Base-by-base conservation (phyloP, 2,329 filamentous ascomycete species). In the Ploettnerulaceae sp. region DNA sequence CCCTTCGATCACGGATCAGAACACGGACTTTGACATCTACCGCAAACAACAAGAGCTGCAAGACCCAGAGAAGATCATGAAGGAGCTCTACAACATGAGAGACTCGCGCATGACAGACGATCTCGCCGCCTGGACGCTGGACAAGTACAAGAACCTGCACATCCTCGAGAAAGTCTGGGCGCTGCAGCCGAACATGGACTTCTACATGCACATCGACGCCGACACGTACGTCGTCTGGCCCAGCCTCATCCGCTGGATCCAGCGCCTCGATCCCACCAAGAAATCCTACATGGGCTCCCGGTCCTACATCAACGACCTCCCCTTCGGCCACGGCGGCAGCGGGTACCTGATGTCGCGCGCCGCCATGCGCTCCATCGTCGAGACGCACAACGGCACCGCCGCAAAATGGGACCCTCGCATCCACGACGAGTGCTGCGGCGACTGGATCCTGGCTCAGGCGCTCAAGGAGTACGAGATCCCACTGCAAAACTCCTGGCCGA, bases 71-170 rank as follows among this genome's bases (percentile, higher is more conserved):
- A 68, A 70, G 55, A 67, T 71, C 31, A 72, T 73, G 51, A 69
- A 68, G 52, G 65, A 60, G 9, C 40, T 56, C 2, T 38, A 25
- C 21, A 45, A 33, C 3, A 29, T 40, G 12, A 52, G 41, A 33
- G 39, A 43, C 22, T 29, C 48, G 6, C 63, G 66, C 31, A 59
- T 56, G 26, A 51, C 58, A 7, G 62, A 60, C 47, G 47, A 65
- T 47, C 51, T 56, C 51, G 66, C 71, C 18, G 69, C 68, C 1
- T 80, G 76, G 77, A 68, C 66, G 7, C 62, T 81, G 26, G 77
- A 81, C 66, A 79, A 79, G 64, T 81, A 79, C 66, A 81, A 81
- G 63, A 78, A 77, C 58, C 66, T 78, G 34, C 76, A 79, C 59
- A 76, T 79, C 53, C 69, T 76, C 14, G 71, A 77, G 61, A 77